A percentile compares a stretch with the other conserved stretches of the same genome.
Conservation (phyloP, 2,329 filamentous ascomycete genomes). For the Penicillium crustosum region DNA sequence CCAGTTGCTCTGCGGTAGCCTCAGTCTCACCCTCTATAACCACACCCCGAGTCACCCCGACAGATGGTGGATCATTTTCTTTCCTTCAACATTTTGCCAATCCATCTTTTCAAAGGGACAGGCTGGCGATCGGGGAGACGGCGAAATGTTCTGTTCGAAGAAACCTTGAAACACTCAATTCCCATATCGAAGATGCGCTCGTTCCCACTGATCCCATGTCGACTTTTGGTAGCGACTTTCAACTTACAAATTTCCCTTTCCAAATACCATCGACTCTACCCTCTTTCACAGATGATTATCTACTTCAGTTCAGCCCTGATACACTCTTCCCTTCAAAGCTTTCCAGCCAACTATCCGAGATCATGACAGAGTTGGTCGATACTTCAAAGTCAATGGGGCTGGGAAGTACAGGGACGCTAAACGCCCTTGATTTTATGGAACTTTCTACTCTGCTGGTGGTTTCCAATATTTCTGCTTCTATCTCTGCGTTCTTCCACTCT, state of each 20-base stretch:
- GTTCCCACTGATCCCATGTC: slow-evolving; percentile 22
- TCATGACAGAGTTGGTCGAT: slow-evolving; percentile 29
- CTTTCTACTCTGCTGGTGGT: slow-evolving; percentile 25
- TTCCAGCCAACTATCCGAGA: slow-evolving; percentile 27
- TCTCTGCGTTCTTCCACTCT: slow-evolving; percentile 34
- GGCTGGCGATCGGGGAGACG: slow-evolving; percentile 33
- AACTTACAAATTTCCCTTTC: slow-evolving; percentile 14
- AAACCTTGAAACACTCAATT: slow-evolving; percentile 30
- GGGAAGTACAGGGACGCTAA: neutral
- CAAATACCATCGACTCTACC: slow-evolving; percentile 2
- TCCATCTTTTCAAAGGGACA: slow-evolving; percentile 28
- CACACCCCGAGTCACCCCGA: neutral
- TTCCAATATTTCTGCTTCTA: slow-evolving; percentile 29
- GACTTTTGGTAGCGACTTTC: slow-evolving; percentile 14
- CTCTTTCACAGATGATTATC: slow-evolving; percentile 16
- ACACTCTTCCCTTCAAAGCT: slow-evolving; percentile 23
- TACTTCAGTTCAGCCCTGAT: slow-evolving; percentile 19
- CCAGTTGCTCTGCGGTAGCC: neutral
- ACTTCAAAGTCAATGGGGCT: slow-evolving; percentile 31
- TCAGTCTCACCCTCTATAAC: slow-evolving; percentile 9
- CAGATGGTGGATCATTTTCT: slow-evolving; percentile 22
- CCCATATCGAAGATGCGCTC: slow-evolving; percentile 30
- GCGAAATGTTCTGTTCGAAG: slow-evolving; percentile 30
- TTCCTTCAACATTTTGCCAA: slow-evolving; percentile 33
- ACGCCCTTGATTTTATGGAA: slow-evolving; percentile 18